Evolutionary conservation across 441 rosid genomes (phyloP).

Genomic region (Populus tomentosa): DNA sequence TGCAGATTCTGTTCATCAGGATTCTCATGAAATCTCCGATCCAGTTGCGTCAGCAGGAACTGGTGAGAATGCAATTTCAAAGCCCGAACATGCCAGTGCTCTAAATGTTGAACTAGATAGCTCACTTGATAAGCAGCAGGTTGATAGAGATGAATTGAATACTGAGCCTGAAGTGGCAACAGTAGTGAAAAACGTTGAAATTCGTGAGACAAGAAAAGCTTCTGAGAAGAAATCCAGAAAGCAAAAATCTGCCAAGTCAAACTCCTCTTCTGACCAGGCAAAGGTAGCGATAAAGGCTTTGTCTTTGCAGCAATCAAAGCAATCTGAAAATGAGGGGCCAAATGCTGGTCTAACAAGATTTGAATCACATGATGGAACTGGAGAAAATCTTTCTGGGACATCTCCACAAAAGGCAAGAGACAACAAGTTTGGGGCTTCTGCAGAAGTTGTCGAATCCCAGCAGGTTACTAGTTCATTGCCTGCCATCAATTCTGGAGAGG

Average conservation of each 20-base stretch:
- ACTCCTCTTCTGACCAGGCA: conserved; percentile 45
- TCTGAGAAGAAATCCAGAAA: conserved; percentile 86
- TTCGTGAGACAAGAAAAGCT: conserved; percentile 53
- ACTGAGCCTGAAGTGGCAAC: conserved; percentile 27
- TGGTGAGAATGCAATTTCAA: conserved; percentile 31
- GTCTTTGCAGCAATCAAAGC: conserved; percentile 38
- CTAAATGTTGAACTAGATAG: conserved; percentile 28
- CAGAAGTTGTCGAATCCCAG: conserved; percentile 32
- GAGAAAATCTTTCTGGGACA: conserved; percentile 13
- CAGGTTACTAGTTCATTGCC: conserved; percentile 24
- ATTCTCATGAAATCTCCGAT: conserved; percentile 20
- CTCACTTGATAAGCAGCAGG: conserved; percentile 24
- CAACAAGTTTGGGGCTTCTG: conserved; percentile 26
- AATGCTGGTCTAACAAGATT: conserved; percentile 28
- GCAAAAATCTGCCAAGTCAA: conserved; percentile 64
- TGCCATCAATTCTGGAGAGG: conserved; percentile 26
- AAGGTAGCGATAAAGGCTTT: conserved; percentile 46
- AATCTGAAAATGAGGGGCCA: conserved; percentile 39
- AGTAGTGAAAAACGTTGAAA: conserved; percentile 47
- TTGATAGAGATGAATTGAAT: conserved; percentile 32
- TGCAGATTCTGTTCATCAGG: conserved; percentile 20
- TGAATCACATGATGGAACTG: conserved; percentile 1
- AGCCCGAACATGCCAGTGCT: conserved; percentile 18
- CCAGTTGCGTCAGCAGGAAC: conserved; percentile 20
- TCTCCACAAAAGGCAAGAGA: conserved; percentile 24